phyloP scores from a whole-genome alignment of 768 basidiomycete species.

The Mycena venus region DNA sequence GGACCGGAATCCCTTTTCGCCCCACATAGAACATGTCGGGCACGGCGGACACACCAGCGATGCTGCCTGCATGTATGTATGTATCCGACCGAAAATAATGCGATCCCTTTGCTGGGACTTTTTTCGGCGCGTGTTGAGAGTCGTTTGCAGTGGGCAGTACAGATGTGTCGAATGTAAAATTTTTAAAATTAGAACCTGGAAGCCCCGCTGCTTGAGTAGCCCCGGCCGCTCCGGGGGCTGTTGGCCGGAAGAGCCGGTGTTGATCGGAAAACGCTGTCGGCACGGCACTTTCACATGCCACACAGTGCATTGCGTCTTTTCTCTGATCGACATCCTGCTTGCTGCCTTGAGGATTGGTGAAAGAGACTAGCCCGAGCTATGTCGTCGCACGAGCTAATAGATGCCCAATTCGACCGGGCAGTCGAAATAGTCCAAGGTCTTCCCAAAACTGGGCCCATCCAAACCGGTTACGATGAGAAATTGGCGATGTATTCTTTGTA shows the following conservation, averaged over 20 bases:
- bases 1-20: no score
- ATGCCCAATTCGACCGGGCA: conserved; percentile 91
- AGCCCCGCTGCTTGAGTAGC: no score
- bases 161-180: no score
- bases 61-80: no score
- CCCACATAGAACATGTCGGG: neutral
- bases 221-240: no score
- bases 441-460: conserved; percentile 95
- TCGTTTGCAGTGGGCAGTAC: no score
- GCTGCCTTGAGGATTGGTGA: no score
- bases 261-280: no score
- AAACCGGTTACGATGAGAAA: conserved; percentile 91
- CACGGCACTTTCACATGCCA: neutral
- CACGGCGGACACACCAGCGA: neutral
- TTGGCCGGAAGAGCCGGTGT: no score
- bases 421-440: conserved; percentile 94
- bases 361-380: neutral
- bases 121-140: neutral
- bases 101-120: neutral
- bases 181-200: no score
- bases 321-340: neutral
- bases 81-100: neutral
- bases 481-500: conserved; percentile 93
- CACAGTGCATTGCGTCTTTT: neutral
- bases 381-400: conserved; percentile 77